phyloP scores from a whole-genome alignment of 331 rosid species.

The Stylosanthes scabra region DNA sequence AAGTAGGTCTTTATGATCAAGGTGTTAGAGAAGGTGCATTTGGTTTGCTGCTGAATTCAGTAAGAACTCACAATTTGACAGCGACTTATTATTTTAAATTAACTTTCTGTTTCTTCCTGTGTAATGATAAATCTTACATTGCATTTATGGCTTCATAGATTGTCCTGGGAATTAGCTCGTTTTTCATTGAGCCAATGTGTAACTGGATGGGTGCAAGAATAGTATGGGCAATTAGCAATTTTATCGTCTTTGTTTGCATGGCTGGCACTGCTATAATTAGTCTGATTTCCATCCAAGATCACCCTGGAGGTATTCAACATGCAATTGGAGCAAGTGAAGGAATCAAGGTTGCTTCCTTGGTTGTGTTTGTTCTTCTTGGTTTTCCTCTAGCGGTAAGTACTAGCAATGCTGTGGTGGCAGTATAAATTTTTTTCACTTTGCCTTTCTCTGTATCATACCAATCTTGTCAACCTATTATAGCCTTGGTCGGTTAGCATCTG shows the following conservation, averaged over 20 bases:
- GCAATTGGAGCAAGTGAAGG: conserved; percentile 73
- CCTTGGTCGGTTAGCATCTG: background rate
- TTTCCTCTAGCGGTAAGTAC: conserved; percentile 95
- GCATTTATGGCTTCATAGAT: conserved; percentile 55
- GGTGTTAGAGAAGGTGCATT: conserved; percentile 99
- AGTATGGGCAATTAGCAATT: conserved; percentile 98
- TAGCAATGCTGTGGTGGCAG: conserved; percentile 3
- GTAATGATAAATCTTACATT: conserved; percentile 24
- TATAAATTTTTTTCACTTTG: conserved; percentile 8
- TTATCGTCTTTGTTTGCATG: conserved; percentile 96
- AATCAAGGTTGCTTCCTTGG: conserved; percentile 82
- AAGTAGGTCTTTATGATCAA: conserved; percentile 66
- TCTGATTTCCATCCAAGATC: conserved; percentile 63
- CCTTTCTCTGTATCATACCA: conserved; percentile 20
- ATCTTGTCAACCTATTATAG: conserved; percentile 13
- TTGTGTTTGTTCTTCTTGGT: conserved; percentile 92
- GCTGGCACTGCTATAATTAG: conserved; percentile 88
- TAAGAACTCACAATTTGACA: conserved; percentile 82
- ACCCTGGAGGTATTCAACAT: conserved; percentile 73
- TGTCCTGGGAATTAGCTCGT: conserved; percentile 94
- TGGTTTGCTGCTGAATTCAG: conserved; percentile 99
- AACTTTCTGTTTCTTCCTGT: conserved; percentile 3
- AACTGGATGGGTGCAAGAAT: conserved; percentile 83
- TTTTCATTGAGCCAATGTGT: conserved; percentile 95
- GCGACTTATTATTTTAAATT: conserved; percentile 20